Evolutionary conservation across 441 rosid genomes (phyloP).

Genomic region (Capsella rubella): DNA sequence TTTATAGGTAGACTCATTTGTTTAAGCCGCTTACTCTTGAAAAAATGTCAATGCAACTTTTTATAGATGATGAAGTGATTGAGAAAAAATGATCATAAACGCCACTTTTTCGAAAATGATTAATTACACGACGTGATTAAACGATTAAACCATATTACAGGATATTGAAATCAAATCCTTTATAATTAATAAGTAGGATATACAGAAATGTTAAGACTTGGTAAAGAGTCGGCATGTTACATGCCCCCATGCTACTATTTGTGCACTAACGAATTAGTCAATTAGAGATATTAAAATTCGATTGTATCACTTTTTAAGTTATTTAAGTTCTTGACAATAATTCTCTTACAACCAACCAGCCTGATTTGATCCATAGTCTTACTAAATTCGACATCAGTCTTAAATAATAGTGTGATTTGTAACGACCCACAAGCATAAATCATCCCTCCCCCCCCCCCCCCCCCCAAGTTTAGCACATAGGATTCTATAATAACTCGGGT

Average conservation of each 20-base stretch:
- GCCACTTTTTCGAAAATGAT: not conserved
- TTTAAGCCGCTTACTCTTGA: not conserved
- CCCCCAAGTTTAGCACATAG: not conserved
- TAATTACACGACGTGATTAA: slow-evolving; percentile 37
- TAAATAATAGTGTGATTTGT: not conserved
- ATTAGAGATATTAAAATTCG: not conserved
- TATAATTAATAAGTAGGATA: slow-evolving; percentile 13
- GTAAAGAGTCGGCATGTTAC: slow-evolving; percentile 34
- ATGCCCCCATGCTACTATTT: slow-evolving; percentile 16
- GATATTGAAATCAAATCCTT: slow-evolving; percentile 13
- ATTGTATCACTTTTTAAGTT: slow-evolving; percentile 3
- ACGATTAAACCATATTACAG: slow-evolving; percentile 31
- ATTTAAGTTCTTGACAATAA: not conserved
- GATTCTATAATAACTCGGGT: not conserved
- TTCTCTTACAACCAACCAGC: not conserved
- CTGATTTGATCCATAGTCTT: not conserved
- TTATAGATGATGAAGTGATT: not conserved
- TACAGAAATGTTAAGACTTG: slow-evolving; percentile 36
- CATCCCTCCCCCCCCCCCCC: not conserved
- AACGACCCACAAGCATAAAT: not conserved
- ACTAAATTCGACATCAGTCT: not conserved
- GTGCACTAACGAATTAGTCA: slow-evolving; percentile 18
- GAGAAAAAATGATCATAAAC: slow-evolving; percentile 10
- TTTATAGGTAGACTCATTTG: not conserved
- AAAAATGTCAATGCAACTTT: slow-evolving; percentile 6